Evolutionary conservation across 805 yeast genomes (phyloP), one percentile per base, ranked within the genome.

Genomic region (Wickerhamiella hasegawae): DNA sequence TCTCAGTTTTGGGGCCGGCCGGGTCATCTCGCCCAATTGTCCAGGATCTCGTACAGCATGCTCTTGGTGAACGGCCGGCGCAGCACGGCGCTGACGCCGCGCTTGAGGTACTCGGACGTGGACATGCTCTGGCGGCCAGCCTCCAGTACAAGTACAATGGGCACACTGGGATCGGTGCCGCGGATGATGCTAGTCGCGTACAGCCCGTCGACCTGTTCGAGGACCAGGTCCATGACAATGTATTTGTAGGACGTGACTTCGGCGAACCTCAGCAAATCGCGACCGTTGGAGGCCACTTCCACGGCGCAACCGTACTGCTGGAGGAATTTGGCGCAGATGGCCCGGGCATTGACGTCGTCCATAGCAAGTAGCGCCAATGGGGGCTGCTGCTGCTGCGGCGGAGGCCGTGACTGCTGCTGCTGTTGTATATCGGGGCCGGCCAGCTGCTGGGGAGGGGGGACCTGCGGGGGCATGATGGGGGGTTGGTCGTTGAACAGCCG

Each of bases 11-110:
- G n/a, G n/a, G n/a, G n/a, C n/a, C n/a, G n/a, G n/a, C n/a, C n/a
- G n/a, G n/a, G n/a, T n/a, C n/a, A n/a, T n/a, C n/a, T n/a, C n/a
- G n/a, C n/a, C n/a, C n/a, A n/a, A n/a, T n/a, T n/a, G n/a, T n/a
- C n/a, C 36, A 87, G 59, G 49, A 84, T 81, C 41, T 73, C 65
- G 49, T 76, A 80, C 38, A 90, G 62, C 51, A 82, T 94, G 44
- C 76, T 81, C 51, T 80, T 83, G 2, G 93, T 78, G 53, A 90
- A 90, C 1, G 98, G 98, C 51, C 90, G 83, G 4, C 94, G 93
- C 43, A 90, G 62, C 25, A 90, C 82, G 55, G 83, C 94, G 39
- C 81, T 76, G 82, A 84, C 84, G 4, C 95, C 96, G 49, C 83
- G 82, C 46, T 76, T 77, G 40, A 81, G 59, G 53, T 80, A 83